Conservation (phyloP, 306 rosid species). For the Notholithocarpus densiflorus region DNA sequence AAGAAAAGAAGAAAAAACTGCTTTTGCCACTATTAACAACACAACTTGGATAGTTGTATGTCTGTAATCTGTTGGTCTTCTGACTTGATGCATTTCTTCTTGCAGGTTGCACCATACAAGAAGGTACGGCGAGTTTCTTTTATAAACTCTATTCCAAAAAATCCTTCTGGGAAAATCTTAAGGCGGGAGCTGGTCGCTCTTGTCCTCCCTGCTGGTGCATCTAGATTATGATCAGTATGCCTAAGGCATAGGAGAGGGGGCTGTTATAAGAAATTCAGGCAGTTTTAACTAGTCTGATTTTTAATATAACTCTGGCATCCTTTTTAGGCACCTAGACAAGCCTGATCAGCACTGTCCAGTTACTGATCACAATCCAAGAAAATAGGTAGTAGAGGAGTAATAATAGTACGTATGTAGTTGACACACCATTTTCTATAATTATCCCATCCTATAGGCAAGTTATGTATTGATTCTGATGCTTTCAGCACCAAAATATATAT, state of each 20-base stretch:
- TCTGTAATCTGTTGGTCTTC: neutral
- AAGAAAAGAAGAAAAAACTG: no score
- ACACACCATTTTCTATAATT: neutral
- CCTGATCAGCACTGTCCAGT: neutral
- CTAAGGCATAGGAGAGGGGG: no score
- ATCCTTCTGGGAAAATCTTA: conserved; percentile 81
- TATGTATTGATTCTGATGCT: no score
- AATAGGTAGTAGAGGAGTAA: no score
- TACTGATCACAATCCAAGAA: neutral
- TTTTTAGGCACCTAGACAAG: neutral
- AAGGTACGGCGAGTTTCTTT: conserved; percentile 74
- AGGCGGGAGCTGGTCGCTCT: conserved; percentile 67
- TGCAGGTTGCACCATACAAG: conserved; percentile 93
- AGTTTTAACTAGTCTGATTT: neutral
- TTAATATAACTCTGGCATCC: neutral
- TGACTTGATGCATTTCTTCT: neutral
- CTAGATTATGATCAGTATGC: conserved; percentile 47
- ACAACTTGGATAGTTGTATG: neutral
- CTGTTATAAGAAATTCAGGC: no score
- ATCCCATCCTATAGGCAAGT: neutral
- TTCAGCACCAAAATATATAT: no score
- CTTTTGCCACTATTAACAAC: neutral
- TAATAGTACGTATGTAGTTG: no score
- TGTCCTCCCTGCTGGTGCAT: conserved; percentile 47
- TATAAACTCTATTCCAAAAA: conserved; percentile 65